phyloP scores from a whole-genome alignment of 495 filamentous ascomycete genomes.

The Cercophora scortea region DNA sequence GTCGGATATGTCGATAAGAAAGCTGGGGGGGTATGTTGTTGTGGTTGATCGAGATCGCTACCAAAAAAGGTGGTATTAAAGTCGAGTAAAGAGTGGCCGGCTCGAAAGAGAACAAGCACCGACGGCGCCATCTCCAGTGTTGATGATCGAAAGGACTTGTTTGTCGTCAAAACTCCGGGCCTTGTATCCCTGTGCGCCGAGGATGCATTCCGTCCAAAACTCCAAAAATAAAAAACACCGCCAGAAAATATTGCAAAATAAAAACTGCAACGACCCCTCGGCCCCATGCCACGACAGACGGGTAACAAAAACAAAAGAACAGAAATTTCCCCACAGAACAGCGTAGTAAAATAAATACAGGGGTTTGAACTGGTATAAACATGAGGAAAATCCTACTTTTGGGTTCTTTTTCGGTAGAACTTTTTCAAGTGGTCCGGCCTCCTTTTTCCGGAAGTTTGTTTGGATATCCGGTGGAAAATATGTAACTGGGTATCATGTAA shows the following conservation, averaged over 20 bases:
- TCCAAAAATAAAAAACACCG: not conserved
- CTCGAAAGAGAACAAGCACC: no score
- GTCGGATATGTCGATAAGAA: not conserved
- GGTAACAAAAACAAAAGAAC: not conserved
- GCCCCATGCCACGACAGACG: not conserved
- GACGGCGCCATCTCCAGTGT: not conserved
- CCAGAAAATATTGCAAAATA: not conserved
- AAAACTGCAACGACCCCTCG: not conserved
- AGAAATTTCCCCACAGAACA: not conserved
- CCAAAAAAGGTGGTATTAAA: not conserved
- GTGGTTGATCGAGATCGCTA: not conserved
- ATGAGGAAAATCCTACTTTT: not conserved
- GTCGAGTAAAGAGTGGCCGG: not conserved
- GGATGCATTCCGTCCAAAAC: not conserved
- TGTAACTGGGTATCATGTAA: not conserved
- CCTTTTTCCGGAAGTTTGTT: not conserved
- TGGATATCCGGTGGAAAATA: no score
- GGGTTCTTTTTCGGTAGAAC: not conserved
- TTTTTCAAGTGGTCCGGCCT: not conserved
- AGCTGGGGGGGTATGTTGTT: not conserved
- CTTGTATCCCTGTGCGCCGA: slow-evolving; percentile 2
- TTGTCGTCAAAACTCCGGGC: not conserved
- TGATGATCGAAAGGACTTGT: not conserved
- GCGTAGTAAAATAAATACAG: not conserved
- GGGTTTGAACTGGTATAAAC: not conserved